Evolutionary conservation across 257 asterid species (phyloP).

Genomic region (Solanum sejunctum): DNA sequence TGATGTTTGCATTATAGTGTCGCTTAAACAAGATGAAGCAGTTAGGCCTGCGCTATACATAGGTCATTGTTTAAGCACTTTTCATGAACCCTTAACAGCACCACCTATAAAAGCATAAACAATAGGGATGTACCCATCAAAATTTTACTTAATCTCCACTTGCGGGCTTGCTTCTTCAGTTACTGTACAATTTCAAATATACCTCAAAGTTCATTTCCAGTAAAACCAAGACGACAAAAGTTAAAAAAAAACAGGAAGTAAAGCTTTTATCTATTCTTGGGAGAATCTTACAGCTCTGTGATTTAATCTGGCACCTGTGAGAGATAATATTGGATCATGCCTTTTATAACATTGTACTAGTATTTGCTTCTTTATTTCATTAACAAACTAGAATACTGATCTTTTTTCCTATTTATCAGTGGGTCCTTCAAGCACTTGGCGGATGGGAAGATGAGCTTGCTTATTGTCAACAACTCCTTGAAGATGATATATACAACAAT

Average conservation of each 20-base stretch:
- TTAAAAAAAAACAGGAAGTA: background rate
- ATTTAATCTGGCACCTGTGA: background rate
- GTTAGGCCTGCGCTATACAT: background rate
- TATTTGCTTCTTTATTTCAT: background rate
- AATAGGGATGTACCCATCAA: background rate
- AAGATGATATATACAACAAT: conserved; percentile 73
- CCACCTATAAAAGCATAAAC: background rate
- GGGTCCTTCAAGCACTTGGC: conserved; percentile 91
- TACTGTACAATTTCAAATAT: background rate
- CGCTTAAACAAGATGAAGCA: background rate
- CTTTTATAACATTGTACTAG: background rate
- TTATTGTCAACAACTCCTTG: conserved; percentile 67
- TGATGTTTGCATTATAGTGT: background rate
- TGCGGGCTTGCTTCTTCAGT: background rate
- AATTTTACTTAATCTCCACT: background rate
- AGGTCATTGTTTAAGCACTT: background rate
- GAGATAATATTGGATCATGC: background rate
- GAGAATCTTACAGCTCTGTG: background rate
- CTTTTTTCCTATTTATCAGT: conserved; percentile 37
- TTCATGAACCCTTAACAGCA: background rate
- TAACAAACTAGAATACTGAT: background rate
- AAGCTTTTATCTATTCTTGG: background rate
- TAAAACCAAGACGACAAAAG: background rate
- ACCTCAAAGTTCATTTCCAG: background rate
- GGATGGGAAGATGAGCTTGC: conserved; percentile 96